These are phyloP conservation scores for Kodamaea kaohsiungensis DNA, from an alignment of 805 yeast species.

Conservation along the genomic window DNA sequence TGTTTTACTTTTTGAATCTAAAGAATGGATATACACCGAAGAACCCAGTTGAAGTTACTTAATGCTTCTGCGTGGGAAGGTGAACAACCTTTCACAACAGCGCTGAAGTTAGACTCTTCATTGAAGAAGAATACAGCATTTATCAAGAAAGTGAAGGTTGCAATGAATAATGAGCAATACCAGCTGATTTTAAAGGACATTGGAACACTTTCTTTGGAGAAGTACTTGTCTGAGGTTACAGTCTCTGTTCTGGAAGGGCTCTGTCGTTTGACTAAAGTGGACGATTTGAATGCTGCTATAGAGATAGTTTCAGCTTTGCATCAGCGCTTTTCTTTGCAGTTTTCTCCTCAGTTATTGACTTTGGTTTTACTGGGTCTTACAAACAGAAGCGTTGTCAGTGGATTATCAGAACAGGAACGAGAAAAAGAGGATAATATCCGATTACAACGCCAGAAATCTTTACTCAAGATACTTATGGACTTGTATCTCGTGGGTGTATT, in stretches of 20 bases:
- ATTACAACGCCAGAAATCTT: conserved; percentile 47
- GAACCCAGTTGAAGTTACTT: background rate
- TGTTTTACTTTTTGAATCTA: background rate
- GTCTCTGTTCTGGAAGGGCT: conserved; percentile 65
- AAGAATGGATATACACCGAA: background rate
- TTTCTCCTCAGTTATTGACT: conserved; percentile 43
- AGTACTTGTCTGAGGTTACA: conserved; percentile 71
- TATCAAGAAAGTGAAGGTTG: conserved; percentile 64
- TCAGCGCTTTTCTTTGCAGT: conserved; percentile 61
- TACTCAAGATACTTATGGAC: conserved; percentile 57
- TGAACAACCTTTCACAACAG: conserved; percentile 19
- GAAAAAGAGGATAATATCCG: conserved; percentile 18
- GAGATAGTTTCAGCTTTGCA: conserved; percentile 73
- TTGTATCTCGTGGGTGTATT: conserved; percentile 59
- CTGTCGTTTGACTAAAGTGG: conserved; percentile 48
- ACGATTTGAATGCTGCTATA: conserved; percentile 62
- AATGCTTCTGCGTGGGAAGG: conserved; percentile 51
- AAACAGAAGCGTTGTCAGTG: conserved; percentile 17
- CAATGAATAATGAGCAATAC: conserved; percentile 53
- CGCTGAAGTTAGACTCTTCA: conserved; percentile 62
- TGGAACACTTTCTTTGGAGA: conserved; percentile 61
- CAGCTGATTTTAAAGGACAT: conserved; percentile 59
- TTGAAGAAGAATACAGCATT: conserved; percentile 81
- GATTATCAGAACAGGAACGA: background rate
- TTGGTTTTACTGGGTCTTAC: conserved; percentile 44